phyloP scores from a whole-genome alignment of 2,329 filamentous ascomycete species.

The Xylaria digitata region DNA sequence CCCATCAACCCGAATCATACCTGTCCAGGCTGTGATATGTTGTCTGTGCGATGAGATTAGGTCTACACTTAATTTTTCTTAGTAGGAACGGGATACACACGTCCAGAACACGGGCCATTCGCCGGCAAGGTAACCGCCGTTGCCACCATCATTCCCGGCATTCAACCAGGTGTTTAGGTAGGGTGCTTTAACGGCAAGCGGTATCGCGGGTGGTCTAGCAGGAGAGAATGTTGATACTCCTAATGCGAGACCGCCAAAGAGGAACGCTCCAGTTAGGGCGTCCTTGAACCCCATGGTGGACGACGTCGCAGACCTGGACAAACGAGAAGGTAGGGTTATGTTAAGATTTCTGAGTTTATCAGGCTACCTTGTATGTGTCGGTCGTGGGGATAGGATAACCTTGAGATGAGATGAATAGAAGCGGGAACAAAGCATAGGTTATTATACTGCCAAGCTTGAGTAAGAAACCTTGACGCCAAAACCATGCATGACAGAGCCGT shows the following conservation, averaged over 20 bases:
- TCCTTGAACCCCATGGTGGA: constrained; percentile 46
- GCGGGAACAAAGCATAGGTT: constrained; percentile 31
- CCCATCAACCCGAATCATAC: constrained; percentile 76
- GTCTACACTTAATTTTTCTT: neutral
- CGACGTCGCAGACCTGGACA: constrained; percentile 9
- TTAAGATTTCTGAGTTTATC: constrained; percentile 20
- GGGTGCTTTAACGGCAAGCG: constrained; percentile 78
- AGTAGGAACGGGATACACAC: constrained; percentile 58
- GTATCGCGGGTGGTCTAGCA: constrained; percentile 73
- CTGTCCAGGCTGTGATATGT: constrained; percentile 72
- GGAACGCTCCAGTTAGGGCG: constrained; percentile 44
- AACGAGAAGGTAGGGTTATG: constrained; percentile 6
- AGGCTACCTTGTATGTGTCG: constrained; percentile 27
- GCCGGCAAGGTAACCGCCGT: constrained; percentile 75
- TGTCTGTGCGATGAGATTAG: constrained; percentile 55
- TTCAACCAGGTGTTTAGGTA: constrained; percentile 79
- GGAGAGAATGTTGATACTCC: constrained; percentile 69
- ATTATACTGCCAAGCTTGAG: constrained; percentile 39
- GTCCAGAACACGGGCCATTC: constrained; percentile 77
- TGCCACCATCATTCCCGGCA: constrained; percentile 69
- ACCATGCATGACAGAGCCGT: constrained; percentile 26
- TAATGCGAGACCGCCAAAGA: constrained; percentile 46
- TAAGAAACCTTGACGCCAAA: constrained; percentile 25
- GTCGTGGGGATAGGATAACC: constrained; percentile 32
- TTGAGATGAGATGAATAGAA: constrained; percentile 35